phyloP scores from a whole-genome alignment of 129 eudicot species.

The Arctium minus region DNA sequence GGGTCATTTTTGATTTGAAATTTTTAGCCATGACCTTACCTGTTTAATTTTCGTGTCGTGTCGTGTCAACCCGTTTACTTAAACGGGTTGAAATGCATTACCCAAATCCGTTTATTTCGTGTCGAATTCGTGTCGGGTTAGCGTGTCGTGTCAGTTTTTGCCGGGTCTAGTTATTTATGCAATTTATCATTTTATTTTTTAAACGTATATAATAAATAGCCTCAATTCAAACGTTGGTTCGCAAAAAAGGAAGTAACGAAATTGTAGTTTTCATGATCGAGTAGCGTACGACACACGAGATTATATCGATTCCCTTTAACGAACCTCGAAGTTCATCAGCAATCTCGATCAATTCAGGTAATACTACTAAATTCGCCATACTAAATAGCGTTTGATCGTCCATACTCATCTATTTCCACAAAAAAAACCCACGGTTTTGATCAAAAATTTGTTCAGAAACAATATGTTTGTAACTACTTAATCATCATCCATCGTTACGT shows the following conservation, averaged over 20 bases:
- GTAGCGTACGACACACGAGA: background rate
- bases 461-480: background rate
- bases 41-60: too few relatives aligned
- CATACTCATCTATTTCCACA: background rate
- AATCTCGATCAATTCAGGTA: background rate
- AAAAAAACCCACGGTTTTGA: background rate
- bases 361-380: background rate
- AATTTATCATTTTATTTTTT: too few relatives aligned
- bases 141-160: too few relatives aligned
- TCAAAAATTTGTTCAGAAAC: background rate
- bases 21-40: too few relatives aligned
- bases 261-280: background rate
- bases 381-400: background rate
- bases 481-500: background rate
- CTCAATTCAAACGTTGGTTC: background rate
- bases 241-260: background rate
- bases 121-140: too few relatives aligned
- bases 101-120: too few relatives aligned
- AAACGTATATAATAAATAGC: background rate
- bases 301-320: background rate
- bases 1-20: too few relatives aligned
- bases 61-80: too few relatives aligned
- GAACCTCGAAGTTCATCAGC: background rate
- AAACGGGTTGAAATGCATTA: too few relatives aligned
- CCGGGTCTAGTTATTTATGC: too few relatives aligned